A percentile compares a stretch with the other conserved stretches of the same genome.
phyloP scores from a whole-genome alignment of 2,329 filamentous ascomycete genomes.

The Trichophyton equinum region DNA sequence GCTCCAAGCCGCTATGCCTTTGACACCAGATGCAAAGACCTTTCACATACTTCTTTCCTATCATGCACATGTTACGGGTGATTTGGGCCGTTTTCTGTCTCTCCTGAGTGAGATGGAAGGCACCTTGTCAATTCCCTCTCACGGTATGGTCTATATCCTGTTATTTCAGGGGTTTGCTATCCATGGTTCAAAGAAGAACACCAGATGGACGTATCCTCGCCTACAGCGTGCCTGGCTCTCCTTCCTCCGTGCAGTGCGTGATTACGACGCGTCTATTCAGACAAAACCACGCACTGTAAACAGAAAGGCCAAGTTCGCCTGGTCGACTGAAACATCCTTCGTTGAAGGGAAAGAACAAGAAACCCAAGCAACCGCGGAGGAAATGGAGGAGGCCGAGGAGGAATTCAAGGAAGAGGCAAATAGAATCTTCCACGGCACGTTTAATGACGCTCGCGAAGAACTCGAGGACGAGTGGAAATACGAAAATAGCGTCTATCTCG shows the following conservation, averaged over 20 bases:
- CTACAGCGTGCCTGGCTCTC: slow-evolving; percentile 56
- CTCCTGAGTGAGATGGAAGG: slow-evolving; percentile 70
- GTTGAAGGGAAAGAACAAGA: background rate
- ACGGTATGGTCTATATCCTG: slow-evolving; percentile 65
- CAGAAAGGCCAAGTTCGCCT: slow-evolving; percentile 11
- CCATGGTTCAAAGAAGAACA: slow-evolving; percentile 55
- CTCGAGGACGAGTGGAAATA: slow-evolving; percentile 20
- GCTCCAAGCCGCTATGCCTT: slow-evolving; percentile 53
- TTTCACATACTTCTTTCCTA: slow-evolving; percentile 70
- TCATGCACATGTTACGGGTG: slow-evolving; percentile 54
- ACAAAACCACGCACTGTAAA: slow-evolving; percentile 6
- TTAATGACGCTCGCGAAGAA: background rate
- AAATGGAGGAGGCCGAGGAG: slow-evolving; percentile 2
- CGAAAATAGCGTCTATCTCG: slow-evolving; percentile 31
- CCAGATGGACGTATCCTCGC: slow-evolving; percentile 59
- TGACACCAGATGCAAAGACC: slow-evolving; percentile 64
- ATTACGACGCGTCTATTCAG: slow-evolving; percentile 22
- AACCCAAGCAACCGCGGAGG: background rate
- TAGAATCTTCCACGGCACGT: background rate
- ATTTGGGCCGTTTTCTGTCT: slow-evolving; percentile 57
- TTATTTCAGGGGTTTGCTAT: slow-evolving; percentile 70
- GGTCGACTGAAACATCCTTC: slow-evolving; percentile 5
- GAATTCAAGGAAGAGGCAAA: background rate
- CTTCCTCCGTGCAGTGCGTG: slow-evolving; percentile 39
- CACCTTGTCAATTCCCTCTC: slow-evolving; percentile 51